phyloP scores from a whole-genome alignment of 306 rosid genomes.

The Datisca glomerata region DNA sequence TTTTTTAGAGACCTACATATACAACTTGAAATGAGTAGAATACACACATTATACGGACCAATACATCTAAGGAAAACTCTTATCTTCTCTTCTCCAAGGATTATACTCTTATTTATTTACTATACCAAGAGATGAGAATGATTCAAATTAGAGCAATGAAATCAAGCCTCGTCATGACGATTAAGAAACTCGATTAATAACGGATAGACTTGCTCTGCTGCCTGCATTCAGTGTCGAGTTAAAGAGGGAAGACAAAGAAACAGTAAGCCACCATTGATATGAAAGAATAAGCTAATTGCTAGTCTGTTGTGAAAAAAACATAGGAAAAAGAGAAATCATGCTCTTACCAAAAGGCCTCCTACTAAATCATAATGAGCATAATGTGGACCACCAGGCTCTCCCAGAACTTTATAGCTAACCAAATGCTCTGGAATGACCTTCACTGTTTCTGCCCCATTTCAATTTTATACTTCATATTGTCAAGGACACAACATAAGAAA shows the following conservation, averaged over 20 bases:
- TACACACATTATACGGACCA: too few relatives aligned
- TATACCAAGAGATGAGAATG: too few relatives aligned
- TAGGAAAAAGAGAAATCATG: not conserved
- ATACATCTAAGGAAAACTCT: too few relatives aligned
- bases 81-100: too few relatives aligned
- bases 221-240: conserved; percentile 36
- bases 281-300: not conserved
- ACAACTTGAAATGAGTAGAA: too few relatives aligned
- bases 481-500: too few relatives aligned
- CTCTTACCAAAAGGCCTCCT: conserved; percentile 74
- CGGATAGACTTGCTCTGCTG: conserved; percentile 58
- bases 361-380: conserved; percentile 87
- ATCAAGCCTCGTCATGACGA: conserved; percentile 49
- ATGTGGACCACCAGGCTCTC: conserved; percentile 71
- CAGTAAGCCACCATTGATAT: not conserved
- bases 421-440: conserved; percentile 57
- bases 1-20: too few relatives aligned
- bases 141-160: too few relatives aligned
- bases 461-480: not conserved
- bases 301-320: not conserved
- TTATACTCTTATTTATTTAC: too few relatives aligned
- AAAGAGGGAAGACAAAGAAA: not conserved
- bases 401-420: conserved; percentile 60
- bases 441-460: conserved; percentile 54
- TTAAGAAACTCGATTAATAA: conserved; percentile 50